Conservation (phyloP, 2,329 filamentous ascomycete species). For the Hymenoscyphus fructigenus region DNA sequence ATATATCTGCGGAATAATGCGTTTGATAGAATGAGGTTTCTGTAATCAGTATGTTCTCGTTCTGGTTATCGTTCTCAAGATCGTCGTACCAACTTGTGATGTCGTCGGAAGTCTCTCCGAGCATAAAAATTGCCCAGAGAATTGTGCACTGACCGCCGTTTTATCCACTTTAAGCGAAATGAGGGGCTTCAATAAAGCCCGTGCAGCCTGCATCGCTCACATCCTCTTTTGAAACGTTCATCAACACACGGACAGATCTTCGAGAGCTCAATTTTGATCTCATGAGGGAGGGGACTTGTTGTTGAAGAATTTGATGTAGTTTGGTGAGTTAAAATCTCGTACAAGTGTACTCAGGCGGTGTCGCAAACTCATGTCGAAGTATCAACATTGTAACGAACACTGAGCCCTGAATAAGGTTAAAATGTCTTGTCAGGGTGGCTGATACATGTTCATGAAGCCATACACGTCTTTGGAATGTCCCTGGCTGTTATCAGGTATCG, state of each 20-base stretch:
- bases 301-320: neutral
- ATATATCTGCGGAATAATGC: too few relatives aligned
- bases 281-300: neutral
- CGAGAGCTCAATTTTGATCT: neutral
- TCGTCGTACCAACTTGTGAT: neutral
- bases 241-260: neutral
- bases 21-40: too few relatives aligned
- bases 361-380: neutral
- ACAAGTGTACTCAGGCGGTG: neutral
- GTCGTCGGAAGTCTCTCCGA: neutral
- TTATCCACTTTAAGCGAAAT: constrained; percentile 9
- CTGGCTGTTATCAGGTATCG: constrained; percentile 7
- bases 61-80: neutral
- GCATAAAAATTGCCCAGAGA: neutral
- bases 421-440: neutral
- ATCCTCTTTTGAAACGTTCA: constrained; percentile 3
- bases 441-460: neutral
- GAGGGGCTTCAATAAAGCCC: constrained; percentile 6
- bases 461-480: neutral
- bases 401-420: neutral
- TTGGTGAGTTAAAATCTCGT: neutral
- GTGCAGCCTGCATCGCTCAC: neutral
- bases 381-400: neutral
- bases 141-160: constrained; percentile 6
- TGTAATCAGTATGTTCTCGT: too few relatives aligned